A percentile compares a stretch with the other conserved stretches of the same genome.
Conservation (phyloP, 2,329 filamentous ascomycete genomes). For the Mariannaea sp. region DNA sequence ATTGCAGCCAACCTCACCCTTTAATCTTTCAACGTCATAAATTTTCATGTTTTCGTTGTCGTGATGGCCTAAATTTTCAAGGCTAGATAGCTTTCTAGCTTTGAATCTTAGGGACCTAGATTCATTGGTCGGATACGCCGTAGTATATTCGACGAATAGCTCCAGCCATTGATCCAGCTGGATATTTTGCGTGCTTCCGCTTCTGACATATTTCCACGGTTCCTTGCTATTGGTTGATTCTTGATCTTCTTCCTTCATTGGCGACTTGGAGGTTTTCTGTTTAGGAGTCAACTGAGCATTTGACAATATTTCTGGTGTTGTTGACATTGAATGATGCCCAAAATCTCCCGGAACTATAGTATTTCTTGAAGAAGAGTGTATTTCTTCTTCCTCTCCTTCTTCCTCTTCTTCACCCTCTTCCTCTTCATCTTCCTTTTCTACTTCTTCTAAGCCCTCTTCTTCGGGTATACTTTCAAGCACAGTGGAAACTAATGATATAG, state of each 20-base stretch:
- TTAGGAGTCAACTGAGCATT: not conserved
- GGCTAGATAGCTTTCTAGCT: slow-evolving; percentile 4
- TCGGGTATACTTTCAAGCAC: not conserved
- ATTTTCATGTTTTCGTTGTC: not conserved
- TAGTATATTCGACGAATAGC: slow-evolving; percentile 23
- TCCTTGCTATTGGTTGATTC: not conserved
- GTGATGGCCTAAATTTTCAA: too few relatives aligned
- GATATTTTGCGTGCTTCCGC: slow-evolving; percentile 1
- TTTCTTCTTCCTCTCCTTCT: too few relatives aligned
- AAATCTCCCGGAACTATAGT: too few relatives aligned
- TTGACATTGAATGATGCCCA: too few relatives aligned
- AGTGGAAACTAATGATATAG: not conserved
- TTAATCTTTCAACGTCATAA: slow-evolving; percentile 9
- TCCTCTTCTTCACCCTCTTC: too few relatives aligned
- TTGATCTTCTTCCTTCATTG: not conserved
- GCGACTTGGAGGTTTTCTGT: too few relatives aligned
- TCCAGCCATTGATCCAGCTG: slow-evolving; percentile 8
- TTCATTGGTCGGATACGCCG: not conserved
- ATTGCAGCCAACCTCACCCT: not conserved
- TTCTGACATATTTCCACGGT: slow-evolving; percentile 16
- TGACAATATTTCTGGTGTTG: not conserved
- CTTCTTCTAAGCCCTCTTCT: too few relatives aligned
- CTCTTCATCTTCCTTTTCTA: too few relatives aligned
- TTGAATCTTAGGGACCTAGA: slow-evolving; percentile 9
- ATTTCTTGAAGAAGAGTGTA: too few relatives aligned